Percentiles rank a stretch among this genome's conserved stretches.
These are phyloP conservation scores for Daucus carota DNA, from an alignment of 129 eudicot genomes.

Conservation along the genomic window DNA sequence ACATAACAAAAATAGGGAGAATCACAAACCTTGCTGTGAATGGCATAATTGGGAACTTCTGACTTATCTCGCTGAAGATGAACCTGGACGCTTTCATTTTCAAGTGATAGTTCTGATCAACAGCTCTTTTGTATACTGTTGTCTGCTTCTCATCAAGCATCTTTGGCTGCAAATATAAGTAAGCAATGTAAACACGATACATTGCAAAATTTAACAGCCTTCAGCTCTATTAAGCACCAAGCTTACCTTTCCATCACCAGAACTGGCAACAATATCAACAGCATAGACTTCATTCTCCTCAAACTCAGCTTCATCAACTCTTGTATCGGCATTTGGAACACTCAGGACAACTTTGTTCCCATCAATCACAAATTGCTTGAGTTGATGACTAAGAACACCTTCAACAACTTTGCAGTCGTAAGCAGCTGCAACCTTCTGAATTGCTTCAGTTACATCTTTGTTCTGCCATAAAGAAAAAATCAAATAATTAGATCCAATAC, in stretches of 20 bases:
- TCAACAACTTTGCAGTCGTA: constrained; percentile 89
- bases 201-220: neutral
- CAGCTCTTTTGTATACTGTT: constrained; percentile 86
- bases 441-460: constrained; percentile 81
- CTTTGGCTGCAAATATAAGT: constrained; percentile 52
- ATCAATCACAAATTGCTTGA: constrained; percentile 89
- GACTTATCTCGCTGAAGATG: constrained; percentile 79
- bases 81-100: constrained; percentile 94
- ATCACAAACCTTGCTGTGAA: constrained; percentile 71
- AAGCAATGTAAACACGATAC: neutral
- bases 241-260: constrained; percentile 93
- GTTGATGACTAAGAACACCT: constrained; percentile 91
- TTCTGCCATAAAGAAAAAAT: constrained; percentile 30
- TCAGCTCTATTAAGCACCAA: neutral
- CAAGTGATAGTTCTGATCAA: constrained; percentile 77
- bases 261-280: constrained; percentile 76
- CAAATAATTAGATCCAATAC: neutral
- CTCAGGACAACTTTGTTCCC: constrained; percentile 90
- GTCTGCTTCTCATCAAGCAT: constrained; percentile 93
- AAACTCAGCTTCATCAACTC: constrained; percentile 94
- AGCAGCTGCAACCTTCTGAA: constrained; percentile 88
- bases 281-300: constrained; percentile 94
- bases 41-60: constrained; percentile 91
- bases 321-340: constrained; percentile 63
- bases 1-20: neutral